Percentiles rank a stretch among this genome's conserved stretches.
Conservation (phyloP, 371 early-diverging fungal genomes). For the Smittium culicis region DNA sequence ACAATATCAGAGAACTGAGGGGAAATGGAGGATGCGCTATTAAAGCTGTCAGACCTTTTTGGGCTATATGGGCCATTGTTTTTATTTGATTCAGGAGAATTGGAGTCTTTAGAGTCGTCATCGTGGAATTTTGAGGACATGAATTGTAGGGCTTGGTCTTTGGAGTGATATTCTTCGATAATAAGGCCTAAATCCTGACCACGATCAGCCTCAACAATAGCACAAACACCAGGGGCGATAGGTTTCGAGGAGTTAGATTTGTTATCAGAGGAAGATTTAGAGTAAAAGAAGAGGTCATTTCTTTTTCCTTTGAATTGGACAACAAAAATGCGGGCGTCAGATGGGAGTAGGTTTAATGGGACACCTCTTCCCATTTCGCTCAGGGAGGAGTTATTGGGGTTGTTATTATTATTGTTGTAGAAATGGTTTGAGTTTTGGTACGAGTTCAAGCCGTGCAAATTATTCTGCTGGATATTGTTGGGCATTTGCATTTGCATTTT, state of each 20-base stretch:
- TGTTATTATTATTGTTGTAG: not conserved
- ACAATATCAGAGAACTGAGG: conserved; percentile 2
- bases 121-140: not conserved
- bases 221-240: conserved; percentile 33
- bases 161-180: conserved; percentile 34
- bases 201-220: conserved; percentile 92
- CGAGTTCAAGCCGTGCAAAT: not conserved
- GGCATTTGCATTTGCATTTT: not conserved
- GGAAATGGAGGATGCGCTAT: conserved; percentile 1
- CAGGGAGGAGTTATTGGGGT: conserved; percentile 14
- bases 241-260: not conserved
- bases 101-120: not conserved
- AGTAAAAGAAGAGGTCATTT: conserved; percentile 24
- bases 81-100: not conserved
- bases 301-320: conserved; percentile 31
- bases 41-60: not conserved
- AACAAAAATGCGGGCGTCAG: conserved; percentile 26
- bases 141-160: conserved; percentile 8
- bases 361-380: conserved; percentile 32
- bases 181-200: conserved; percentile 89
- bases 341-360: conserved; percentile 20
- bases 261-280: conserved; percentile 5
- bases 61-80: not conserved
- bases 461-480: not conserved
- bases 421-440: not conserved